phyloP scores from a whole-genome alignment of 1,139 yeast species.

The Suhomyces choctaworum region DNA sequence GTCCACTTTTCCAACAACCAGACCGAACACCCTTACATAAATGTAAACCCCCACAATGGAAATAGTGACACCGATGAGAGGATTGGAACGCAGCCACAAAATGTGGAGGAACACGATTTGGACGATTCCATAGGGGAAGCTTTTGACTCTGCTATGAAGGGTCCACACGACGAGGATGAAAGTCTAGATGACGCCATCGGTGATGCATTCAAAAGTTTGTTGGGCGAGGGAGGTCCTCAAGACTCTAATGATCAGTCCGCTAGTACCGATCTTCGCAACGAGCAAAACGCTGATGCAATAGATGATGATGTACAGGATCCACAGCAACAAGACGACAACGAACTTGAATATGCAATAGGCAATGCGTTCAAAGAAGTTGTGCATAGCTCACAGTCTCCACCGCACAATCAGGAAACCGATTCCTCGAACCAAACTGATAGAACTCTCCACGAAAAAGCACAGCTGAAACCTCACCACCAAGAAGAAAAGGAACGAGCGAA shows the following conservation, averaged over 20 bases:
- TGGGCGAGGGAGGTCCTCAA: background rate
- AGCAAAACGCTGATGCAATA: background rate
- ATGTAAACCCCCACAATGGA: background rate
- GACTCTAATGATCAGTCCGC: background rate
- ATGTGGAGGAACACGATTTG: slow-evolving; percentile 2
- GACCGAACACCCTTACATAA: background rate
- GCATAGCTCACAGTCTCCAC: background rate
- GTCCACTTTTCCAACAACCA: slow-evolving; percentile 1
- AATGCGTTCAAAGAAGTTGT: slow-evolving; percentile 23
- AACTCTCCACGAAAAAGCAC: background rate
- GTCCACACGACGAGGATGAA: slow-evolving; percentile 13
- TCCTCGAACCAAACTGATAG: background rate
- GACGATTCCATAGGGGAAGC: slow-evolving; percentile 18
- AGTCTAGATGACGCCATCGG: slow-evolving; percentile 18
- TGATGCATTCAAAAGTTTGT: slow-evolving; percentile 13
- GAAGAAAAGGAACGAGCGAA: background rate
- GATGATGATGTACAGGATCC: slow-evolving; percentile 3
- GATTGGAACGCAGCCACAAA: background rate
- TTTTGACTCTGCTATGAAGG: slow-evolving; percentile 11
- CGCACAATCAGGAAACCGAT: background rate
- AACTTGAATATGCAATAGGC: slow-evolving; percentile 28
- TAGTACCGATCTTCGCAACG: background rate
- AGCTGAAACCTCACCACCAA: slow-evolving; percentile 1
- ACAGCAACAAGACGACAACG: slow-evolving; percentile 4
- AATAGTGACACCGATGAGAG: background rate